Base-by-base conservation (phyloP, 441 rosid species). In the Populus hybrid region DNA sequence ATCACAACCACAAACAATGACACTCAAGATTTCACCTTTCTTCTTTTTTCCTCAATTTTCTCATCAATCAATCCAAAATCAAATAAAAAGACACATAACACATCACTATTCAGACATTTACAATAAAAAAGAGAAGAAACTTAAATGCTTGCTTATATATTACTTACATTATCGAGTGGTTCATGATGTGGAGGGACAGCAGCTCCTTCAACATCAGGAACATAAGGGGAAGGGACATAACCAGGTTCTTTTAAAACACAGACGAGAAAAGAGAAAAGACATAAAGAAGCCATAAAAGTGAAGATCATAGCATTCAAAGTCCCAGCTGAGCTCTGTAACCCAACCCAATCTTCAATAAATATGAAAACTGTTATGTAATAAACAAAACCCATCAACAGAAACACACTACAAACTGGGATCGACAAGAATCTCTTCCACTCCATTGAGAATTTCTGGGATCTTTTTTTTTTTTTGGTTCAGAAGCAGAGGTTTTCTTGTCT, bases 161-260 rank as follows among this genome's bases (percentile, higher is more conserved):
- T 34, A 76, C 94, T 90, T 80, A 90, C 97, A 65, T 83, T 82
- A 75, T 82, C 84, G 70, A 63, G 73, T 19, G 63, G 79, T 79
- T 89, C 86, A 71, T 80, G 90, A 86, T 84, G 82, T 32, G 86
- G 75, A 9, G 88, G 76, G 19, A 77, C 78, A 34, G 73, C 64
- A 69, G 63, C 69, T 69, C 72, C 86, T 83, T 94, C 98, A 64
- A 91, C 85, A 81, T 94, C 98, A 80, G 94, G 94, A 32, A 81
- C 76, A 83, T 84, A 92, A 78, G 91, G 84, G 28, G 89, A 67
- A 5, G 97, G 92, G 69, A 89, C 94, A 46, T 84, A 85, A 78
- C 98, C 97, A 67, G 98, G 94, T 74, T 90, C 95, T 24, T 84
- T 79, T 46, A 90, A 75, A 81, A 89, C 88, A 75, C 91, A 85